Conservation (phyloP, 352 stramenopile species). For the Pythium plurisporium region DNA sequence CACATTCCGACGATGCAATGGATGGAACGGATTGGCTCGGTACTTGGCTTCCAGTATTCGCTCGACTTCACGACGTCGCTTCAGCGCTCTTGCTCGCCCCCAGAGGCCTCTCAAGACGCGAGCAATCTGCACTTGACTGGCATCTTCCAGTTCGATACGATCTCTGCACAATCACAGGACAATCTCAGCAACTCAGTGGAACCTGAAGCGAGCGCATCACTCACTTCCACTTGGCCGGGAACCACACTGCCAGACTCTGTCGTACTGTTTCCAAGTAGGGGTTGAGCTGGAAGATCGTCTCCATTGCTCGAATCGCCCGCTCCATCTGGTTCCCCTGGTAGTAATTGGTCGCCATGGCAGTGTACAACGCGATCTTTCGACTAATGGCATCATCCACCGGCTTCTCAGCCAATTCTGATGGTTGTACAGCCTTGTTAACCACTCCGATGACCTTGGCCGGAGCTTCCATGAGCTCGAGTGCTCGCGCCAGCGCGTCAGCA, state of each 20-base stretch:
- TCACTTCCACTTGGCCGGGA: constrained; percentile 69
- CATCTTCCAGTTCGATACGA: constrained; percentile 57
- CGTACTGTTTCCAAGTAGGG: constrained; percentile 53
- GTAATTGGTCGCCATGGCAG: constrained; percentile 54
- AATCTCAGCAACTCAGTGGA: no score
- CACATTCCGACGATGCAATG: constrained; percentile 30
- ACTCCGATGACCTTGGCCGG: not conserved
- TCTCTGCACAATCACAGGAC: constrained; percentile 28
- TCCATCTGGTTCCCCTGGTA: constrained; percentile 81
- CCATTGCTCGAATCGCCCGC: constrained; percentile 62
- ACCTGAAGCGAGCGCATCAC: constrained; percentile 9
- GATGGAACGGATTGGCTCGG: constrained; percentile 36
- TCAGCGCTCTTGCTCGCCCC: constrained; percentile 28
- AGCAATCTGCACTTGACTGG: constrained; percentile 63
- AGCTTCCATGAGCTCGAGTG: constrained; percentile 45
- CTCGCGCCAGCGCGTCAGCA: constrained; percentile 43
- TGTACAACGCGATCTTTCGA: constrained; percentile 40
- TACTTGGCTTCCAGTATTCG: constrained; percentile 27
- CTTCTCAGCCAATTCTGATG: no score
- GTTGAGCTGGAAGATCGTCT: constrained; percentile 57
- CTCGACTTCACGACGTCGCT: constrained; percentile 22
- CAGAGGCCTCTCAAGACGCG: constrained; percentile 58
- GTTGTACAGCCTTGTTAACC: no score
- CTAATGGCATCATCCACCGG: not conserved
- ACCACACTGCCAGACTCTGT: constrained; percentile 48